Percentiles rank a stretch among this genome's conserved stretches.
These are phyloP conservation scores for Diplodia sapinea DNA, from an alignment of 2,329 filamentous ascomycete genomes.

Conservation along the genomic window DNA sequence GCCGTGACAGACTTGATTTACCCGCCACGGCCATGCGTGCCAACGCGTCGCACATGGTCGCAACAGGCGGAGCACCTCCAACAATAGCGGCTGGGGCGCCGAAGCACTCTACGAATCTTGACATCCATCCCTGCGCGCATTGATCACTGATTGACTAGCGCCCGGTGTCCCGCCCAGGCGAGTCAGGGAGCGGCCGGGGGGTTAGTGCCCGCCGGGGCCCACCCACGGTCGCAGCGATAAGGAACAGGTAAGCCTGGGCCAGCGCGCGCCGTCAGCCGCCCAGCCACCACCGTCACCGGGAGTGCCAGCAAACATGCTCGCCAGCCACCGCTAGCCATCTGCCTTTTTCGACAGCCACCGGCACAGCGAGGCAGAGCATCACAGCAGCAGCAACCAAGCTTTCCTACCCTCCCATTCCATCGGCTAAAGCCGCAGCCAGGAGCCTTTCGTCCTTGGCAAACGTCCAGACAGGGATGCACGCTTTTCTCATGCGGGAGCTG, in stretches of 20 bases:
- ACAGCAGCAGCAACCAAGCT: neutral
- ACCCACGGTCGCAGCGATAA: slow-evolving; percentile 7
- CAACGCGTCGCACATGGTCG: slow-evolving; percentile 8
- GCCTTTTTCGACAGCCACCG: slow-evolving; percentile 4
- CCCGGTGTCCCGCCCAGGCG: slow-evolving; percentile 23
- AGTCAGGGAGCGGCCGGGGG: slow-evolving; percentile 12
- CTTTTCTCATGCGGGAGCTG: neutral
- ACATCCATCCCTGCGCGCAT: slow-evolving; percentile 23
- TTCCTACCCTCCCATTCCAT: neutral
- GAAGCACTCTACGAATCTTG: slow-evolving; percentile 23
- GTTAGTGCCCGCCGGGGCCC: neutral
- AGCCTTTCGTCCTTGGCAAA: too few species aligned
- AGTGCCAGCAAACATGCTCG: slow-evolving; percentile 9
- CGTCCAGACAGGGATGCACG: slow-evolving; percentile 16
- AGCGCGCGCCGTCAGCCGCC: slow-evolving; percentile 15
- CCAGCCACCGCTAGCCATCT: slow-evolving; percentile 24
- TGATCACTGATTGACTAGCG: slow-evolving; percentile 22
- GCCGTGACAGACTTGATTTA: too few species aligned
- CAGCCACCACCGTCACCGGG: slow-evolving; percentile 20
- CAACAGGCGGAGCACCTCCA: slow-evolving; percentile 16
- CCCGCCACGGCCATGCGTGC: neutral
- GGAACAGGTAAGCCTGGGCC: slow-evolving; percentile 27
- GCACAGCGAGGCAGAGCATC: neutral
- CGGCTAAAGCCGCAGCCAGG: neutral
- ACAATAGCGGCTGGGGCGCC: neutral